phyloP scores from a whole-genome alignment of 75 land plant species.

The Gnetum montanum region DNA sequence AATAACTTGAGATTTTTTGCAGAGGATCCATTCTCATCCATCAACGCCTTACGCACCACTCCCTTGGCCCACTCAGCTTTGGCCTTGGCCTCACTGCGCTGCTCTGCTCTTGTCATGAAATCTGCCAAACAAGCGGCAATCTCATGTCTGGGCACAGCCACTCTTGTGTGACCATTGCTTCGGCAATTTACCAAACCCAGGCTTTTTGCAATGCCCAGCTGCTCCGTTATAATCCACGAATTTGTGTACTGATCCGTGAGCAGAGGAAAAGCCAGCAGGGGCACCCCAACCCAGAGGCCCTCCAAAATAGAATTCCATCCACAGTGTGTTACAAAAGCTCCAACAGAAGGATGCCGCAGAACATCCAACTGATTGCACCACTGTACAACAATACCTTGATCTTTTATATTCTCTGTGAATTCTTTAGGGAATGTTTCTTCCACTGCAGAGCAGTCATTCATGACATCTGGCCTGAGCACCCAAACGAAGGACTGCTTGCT shows the following conservation, averaged over 20 bases:
- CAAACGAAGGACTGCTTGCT: conserved; percentile 37
- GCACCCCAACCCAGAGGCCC: conserved; percentile 38
- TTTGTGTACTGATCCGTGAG: conserved; percentile 43
- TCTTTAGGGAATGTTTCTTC: conserved; percentile 26
- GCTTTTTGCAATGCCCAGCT: conserved; percentile 31
- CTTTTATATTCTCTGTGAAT: conserved; percentile 18
- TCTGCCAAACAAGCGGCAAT: no score
- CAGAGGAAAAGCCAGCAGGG: conserved; percentile 51
- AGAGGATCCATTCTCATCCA: no score
- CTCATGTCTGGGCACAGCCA: no score
- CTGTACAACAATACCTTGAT: conserved; percentile 25
- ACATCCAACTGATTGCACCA: conserved; percentile 39
- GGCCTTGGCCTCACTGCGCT: no score
- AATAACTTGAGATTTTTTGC: no score
- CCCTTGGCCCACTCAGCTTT: no score
- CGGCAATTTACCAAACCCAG: no score
- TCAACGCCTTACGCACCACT: no score
- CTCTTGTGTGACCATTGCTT: no score
- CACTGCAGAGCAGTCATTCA: conserved; percentile 19
- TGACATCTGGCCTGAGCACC: conserved; percentile 42
- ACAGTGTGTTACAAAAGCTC: conserved; percentile 52
- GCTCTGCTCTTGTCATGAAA: no score
- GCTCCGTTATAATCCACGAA: conserved; percentile 32
- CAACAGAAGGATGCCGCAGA: conserved; percentile 30
- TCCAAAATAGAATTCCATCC: conserved; percentile 67